Conservation (phyloP, 106 monocot species). For the Apostasia shenzhenica region DNA sequence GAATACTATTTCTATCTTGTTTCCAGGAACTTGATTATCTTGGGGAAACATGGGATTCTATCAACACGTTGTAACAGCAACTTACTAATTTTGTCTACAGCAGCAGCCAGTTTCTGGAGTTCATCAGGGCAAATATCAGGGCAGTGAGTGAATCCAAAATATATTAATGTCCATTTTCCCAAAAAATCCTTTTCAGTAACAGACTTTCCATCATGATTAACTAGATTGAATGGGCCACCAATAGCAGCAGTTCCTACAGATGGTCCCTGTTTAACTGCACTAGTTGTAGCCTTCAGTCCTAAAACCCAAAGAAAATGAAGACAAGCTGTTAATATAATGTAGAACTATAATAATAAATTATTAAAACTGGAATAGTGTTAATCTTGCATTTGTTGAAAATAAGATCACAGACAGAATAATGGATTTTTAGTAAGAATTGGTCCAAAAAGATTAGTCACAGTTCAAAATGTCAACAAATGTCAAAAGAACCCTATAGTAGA, state of each 20-base stretch:
- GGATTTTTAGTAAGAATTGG: background rate
- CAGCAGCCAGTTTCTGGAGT: constrained; percentile 73
- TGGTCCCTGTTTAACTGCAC: constrained; percentile 64
- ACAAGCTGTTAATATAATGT: background rate
- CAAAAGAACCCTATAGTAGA: too few species aligned
- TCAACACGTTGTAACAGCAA: background rate
- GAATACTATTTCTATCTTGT: background rate
- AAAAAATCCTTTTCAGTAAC: constrained; percentile 79
- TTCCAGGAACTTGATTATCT: background rate
- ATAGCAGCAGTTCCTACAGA: constrained; percentile 88
- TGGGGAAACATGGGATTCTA: background rate
- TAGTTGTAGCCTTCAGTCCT: constrained; percentile 65
- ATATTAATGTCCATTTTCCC: constrained; percentile 90
- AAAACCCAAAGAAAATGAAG: background rate
- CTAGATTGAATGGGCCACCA: constrained; percentile 81
- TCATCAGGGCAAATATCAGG: constrained; percentile 98
- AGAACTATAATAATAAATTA: background rate
- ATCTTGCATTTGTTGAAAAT: background rate
- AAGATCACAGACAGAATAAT: background rate
- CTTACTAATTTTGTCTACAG: constrained; percentile 91
- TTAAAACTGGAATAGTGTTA: background rate
- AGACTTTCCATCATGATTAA: constrained; percentile 71
- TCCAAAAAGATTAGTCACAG: too few species aligned
- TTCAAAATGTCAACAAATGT: too few species aligned
- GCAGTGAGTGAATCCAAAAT: constrained; percentile 97